A percentile compares a stretch with the other conserved stretches of the same genome.
phyloP scores from a whole-genome alignment of 306 rosid genomes.

The Boehmeria nivea region DNA sequence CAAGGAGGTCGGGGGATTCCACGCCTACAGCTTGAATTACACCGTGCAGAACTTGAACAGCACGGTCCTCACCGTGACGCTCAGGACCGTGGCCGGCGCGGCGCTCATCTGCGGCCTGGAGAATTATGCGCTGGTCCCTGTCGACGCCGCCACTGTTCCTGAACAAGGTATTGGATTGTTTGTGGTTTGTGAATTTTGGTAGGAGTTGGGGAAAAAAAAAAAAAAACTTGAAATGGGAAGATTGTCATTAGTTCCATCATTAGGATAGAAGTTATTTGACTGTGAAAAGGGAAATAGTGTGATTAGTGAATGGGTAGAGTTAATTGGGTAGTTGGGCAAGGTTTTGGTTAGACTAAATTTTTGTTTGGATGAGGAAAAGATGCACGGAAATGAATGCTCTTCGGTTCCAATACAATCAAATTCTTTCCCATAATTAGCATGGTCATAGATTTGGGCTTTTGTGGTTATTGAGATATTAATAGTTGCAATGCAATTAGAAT shows the following conservation, averaged over 20 bases:
- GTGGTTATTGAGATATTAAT: too few relatives aligned
- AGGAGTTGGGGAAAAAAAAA: neutral
- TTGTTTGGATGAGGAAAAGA: too few relatives aligned
- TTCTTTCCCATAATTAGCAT: too few relatives aligned
- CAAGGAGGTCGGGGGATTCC: conserved; percentile 59
- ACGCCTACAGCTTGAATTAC: conserved; percentile 66
- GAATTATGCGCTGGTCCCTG: conserved; percentile 83
- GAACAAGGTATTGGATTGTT: conserved; percentile 54
- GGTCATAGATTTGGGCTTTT: too few relatives aligned
- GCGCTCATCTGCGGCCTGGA: conserved; percentile 74
- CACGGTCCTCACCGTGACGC: conserved; percentile 50
- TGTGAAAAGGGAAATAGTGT: too few relatives aligned
- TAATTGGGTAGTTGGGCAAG: too few relatives aligned
- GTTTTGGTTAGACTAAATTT: too few relatives aligned
- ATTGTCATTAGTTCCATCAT: neutral
- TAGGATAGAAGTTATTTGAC: neutral
- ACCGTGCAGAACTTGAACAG: conserved; percentile 75
- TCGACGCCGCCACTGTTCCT: conserved; percentile 67
- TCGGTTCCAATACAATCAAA: too few relatives aligned
- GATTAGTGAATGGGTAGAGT: too few relatives aligned
- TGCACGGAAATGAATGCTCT: too few relatives aligned
- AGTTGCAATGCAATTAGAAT: too few relatives aligned
- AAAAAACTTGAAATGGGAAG: neutral
- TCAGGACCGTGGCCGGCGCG: conserved; percentile 53
- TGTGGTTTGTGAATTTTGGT: neutral